Base-by-base conservation (phyloP, 2,329 filamentous ascomycete species). In the Plectosphaerella plurivora region DNA sequence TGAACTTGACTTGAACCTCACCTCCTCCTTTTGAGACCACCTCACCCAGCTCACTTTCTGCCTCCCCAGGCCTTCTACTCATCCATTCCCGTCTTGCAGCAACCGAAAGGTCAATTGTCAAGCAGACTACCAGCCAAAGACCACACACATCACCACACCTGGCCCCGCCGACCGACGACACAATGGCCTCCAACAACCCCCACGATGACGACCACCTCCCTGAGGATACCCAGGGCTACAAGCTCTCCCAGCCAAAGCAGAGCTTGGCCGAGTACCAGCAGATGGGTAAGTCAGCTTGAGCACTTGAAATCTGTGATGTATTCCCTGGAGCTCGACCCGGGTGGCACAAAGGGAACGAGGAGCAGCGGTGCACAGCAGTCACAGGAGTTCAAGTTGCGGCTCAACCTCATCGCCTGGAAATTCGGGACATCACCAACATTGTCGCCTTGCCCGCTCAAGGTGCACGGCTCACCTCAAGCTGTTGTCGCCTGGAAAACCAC, bases 181-280 rank as follows among this genome's bases (percentile, higher is more conserved):
- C 63, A 63, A 90, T 90, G 87, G 78, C 85, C 61, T 81, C 84
- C 63, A 16, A 16, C 5, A 15, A 25, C 45, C 24, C 15, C 15
- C 76, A 82, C 66, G 77, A 86, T 59, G 91, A 96, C 57, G 93
- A 97, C 66, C 84, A 93, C 61, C 79, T 88, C 72, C 87, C 91
- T 59, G 89, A 94, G 77, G 82, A 87, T 76, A 97, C 92, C 60
- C 87, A 92, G 75, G 93, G 93, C 69, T 97, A 97, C 87, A 97
- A 95, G 84, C 88, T 97, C 68, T 92, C 91, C 61, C 91, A 97
- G 83, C 81, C 81, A 57, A 97, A 97, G 87, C 96, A 97, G 83
- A 95, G 90, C 63, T 81, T 99, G 67, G 89, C 93, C 59, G 89
- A 97, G 73, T 97, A 97, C 75, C 82, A 93, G 68, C 81, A 96